A percentile compares a stretch with the other conserved stretches of the same genome.
These are phyloP conservation scores for Leccinum rimulosum DNA, from an alignment of 768 basidiomycete species.

Conservation along the genomic window DNA sequence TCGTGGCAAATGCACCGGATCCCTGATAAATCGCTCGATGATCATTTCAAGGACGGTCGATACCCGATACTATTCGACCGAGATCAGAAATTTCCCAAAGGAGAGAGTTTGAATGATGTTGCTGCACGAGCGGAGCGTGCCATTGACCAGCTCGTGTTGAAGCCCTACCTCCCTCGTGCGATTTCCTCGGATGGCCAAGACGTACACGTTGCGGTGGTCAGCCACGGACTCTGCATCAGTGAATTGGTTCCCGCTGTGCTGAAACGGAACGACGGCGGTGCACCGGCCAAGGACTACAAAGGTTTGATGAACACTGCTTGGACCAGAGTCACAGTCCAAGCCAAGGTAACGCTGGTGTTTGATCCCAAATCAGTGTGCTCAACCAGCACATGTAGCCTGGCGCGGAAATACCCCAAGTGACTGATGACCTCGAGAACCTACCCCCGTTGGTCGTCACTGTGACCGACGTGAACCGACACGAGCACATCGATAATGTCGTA, in stretches of 20 bases:
- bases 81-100: conserved; percentile 58
- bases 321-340: conserved; percentile 52
- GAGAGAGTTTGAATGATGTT: conserved; percentile 70
- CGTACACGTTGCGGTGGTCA: conserved; percentile 63
- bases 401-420: conserved; percentile 19
- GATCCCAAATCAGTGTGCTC: not conserved
- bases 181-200: conserved; percentile 37
- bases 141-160: conserved; percentile 50
- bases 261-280: conserved; percentile 37
- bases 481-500: conserved; percentile 58
- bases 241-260: conserved; percentile 55
- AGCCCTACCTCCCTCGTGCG: conserved; percentile 48
- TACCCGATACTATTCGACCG: conserved; percentile 51
- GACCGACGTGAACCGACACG: conserved; percentile 50
- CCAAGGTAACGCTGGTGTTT: conserved; percentile 38
- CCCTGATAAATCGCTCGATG: conserved; percentile 35
- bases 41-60: conserved; percentile 50
- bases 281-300: conserved; percentile 33
- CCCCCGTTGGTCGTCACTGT: conserved; percentile 44
- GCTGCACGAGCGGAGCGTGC: conserved; percentile 49
- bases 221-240: conserved; percentile 71
- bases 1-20: conserved; percentile 35
- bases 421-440: conserved; percentile 19
- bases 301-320: conserved; percentile 71
- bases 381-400: conserved; percentile 28